Conservation (phyloP, 306 rosid genomes). For the Sesbania bispinosa region DNA sequence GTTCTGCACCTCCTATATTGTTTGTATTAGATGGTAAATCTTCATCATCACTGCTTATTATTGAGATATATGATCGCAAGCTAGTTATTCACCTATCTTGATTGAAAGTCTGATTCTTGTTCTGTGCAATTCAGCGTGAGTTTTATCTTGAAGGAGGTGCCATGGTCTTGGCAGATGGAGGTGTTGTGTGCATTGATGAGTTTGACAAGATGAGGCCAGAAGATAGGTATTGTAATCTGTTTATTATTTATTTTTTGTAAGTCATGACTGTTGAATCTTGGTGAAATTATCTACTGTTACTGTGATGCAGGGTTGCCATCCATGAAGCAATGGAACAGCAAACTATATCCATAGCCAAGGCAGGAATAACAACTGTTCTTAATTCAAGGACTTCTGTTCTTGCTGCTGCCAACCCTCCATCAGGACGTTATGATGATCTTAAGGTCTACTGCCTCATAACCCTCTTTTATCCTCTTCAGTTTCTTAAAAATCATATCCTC, state of each 20-base stretch:
- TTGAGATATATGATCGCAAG: not conserved
- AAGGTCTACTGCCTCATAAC: constrained; percentile 49
- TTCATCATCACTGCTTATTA: not conserved
- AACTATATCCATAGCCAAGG: constrained; percentile 97
- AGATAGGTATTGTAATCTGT: constrained; percentile 64
- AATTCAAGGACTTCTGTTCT: constrained; percentile 98
- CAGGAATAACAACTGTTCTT: constrained; percentile 98
- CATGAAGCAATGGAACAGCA: constrained; percentile 99
- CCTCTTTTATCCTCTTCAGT: not conserved
- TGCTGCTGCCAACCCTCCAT: constrained; percentile 99
- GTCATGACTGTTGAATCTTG: not conserved
- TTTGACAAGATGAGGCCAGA: constrained; percentile 99
- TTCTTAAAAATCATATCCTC: not conserved
- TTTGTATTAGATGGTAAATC: not conserved
- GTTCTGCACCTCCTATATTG: constrained; percentile 34
- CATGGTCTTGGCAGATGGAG: constrained; percentile 99
- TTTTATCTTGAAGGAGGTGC: constrained; percentile 99
- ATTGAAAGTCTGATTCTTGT: constrained; percentile 22
- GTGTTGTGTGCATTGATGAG: constrained; percentile 98
- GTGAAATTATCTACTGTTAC: not conserved
- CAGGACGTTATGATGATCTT: constrained; percentile 99
- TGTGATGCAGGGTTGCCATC: constrained; percentile 78
- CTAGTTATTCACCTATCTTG: not conserved
- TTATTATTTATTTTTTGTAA: not conserved
- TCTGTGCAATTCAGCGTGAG: constrained; percentile 66